A percentile compares a stretch with the other conserved stretches of the same genome.
Evolutionary conservation across 371 early-diverging fungal species (phyloP).

Genomic region (Circinella umbellata): DNA sequence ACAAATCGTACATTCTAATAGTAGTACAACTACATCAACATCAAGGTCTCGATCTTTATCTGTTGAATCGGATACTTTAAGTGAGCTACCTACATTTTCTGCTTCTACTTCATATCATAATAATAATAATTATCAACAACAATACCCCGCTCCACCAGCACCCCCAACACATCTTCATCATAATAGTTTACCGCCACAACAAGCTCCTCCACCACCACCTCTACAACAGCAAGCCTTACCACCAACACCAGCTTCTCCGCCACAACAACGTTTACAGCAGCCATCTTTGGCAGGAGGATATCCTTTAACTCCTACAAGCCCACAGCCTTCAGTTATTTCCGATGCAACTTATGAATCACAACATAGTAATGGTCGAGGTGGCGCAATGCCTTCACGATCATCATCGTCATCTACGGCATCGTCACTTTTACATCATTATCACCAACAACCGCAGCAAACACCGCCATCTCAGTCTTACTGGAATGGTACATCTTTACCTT

Average conservation of each 20-base stretch:
- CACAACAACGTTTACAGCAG: slow-evolving; percentile 16
- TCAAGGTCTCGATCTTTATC: neutral
- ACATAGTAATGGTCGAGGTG: slow-evolving; percentile 10
- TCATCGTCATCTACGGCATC: slow-evolving; percentile 22
- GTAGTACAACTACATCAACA: neutral
- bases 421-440: slow-evolving; percentile 15
- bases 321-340: slow-evolving; percentile 31
- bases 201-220: slow-evolving; percentile 18
- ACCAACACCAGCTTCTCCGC: slow-evolving; percentile 24
- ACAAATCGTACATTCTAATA: neutral
- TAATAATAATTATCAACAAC: neutral
- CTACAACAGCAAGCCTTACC: slow-evolving; percentile 13
- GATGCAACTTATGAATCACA: slow-evolving; percentile 9
- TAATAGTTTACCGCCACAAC: slow-evolving; percentile 17
- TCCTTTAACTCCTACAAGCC: slow-evolving; percentile 33
- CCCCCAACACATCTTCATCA: neutral
- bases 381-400: slow-evolving; percentile 20
- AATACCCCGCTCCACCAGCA: neutral
- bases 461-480: slow-evolving; percentile 12
- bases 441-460: slow-evolving; percentile 6
- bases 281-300: slow-evolving; percentile 10
- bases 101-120: neutral
- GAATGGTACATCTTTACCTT: slow-evolving; percentile 14
- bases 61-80: slow-evolving; percentile 8
- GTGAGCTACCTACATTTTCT: slow-evolving; percentile 1